Base-by-base conservation (phyloP, 1,284 basidiomycete genomes). In the Trichosporon coremiiforme region DNA sequence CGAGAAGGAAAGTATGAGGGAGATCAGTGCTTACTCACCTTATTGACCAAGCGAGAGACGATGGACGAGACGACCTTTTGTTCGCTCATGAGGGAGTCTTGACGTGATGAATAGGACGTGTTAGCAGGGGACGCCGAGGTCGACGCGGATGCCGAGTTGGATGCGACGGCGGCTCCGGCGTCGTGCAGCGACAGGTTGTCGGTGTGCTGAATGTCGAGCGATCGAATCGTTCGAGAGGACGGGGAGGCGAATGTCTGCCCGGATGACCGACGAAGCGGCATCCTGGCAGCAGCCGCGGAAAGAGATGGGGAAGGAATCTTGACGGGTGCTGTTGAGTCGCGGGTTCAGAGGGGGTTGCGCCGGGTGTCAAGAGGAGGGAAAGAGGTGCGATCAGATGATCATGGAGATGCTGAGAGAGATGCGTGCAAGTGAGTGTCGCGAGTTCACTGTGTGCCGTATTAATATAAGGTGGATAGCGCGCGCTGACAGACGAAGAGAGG, bases 1-100 rank as follows among this genome's bases (percentile, higher is more conserved):
- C 20, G 47, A 33, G 20, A 65, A 31, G 9, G 62, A 47, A n/a
- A 17, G 29, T 2, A 25, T 2, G 41, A 15, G 41, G 41, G 64
- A 3, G 50, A 12, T 31, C 31, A 31, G 50, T 35, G 41, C 33
- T 36, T 17, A 71, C 80, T 68, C 71, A 79, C 80, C 75, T 80
- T 81, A 71, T 77, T 77, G 33, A 82, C 79, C 35, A 82, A 63
- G 50, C 80, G 70, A 5, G 70, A 71, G 7, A 82, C 81, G 4
- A 82, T 71, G 1, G 76, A 71, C 15, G 72, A 66, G 53, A 82
- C 73, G 33, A 79, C 74, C 68, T 78, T 81, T 62, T 75, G 74
- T 72, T 82, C 81, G 60, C 79, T 76, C 15, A 68, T 33, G 45
- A 66, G 45, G n/a, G 47, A 50, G 41, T 68, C 73, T 63, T 64